A percentile compares a stretch with the other conserved stretches of the same genome.
phyloP scores from a whole-genome alignment of 192 early-diverging fungal species.

The Coemansia sp. region DNA sequence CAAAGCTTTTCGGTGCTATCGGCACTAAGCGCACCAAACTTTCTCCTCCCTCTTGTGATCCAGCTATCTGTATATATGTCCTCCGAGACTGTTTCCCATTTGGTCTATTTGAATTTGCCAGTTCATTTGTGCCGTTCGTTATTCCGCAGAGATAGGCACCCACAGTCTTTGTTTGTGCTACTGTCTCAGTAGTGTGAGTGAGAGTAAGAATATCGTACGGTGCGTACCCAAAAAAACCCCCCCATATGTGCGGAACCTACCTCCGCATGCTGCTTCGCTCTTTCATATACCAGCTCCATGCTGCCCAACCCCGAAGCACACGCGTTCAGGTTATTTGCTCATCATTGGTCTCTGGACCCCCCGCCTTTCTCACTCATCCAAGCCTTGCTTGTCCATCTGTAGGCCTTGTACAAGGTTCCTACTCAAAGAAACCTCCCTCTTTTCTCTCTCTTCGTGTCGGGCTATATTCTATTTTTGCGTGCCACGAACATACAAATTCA shows the following conservation, averaged over 20 bases:
- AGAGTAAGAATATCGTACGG: background rate
- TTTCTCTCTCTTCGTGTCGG: background rate
- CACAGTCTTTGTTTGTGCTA: background rate
- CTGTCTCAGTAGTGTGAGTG: background rate
- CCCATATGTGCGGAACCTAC: background rate
- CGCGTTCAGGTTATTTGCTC: constrained; percentile 2
- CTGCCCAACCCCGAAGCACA: constrained; percentile 1
- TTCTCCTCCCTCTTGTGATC: background rate
- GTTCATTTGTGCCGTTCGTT: background rate
- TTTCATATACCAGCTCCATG: background rate
- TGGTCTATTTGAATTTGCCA: background rate
- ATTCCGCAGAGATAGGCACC: background rate
- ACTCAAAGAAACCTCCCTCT: background rate
- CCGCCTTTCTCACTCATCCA: background rate
- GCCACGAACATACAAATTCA: background rate
- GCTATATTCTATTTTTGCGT: background rate
- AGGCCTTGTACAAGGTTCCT: background rate
- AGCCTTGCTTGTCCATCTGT: background rate
- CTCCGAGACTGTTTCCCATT: background rate
- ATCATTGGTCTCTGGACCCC: background rate
- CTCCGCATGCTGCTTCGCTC: background rate
- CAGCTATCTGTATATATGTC: background rate
- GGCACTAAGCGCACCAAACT: background rate
- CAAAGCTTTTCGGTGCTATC: background rate
- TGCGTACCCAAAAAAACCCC: background rate